These are phyloP conservation scores for Kwoniella shivajii DNA, from an alignment of 1,284 basidiomycete genomes.

Conservation along the genomic window DNA sequence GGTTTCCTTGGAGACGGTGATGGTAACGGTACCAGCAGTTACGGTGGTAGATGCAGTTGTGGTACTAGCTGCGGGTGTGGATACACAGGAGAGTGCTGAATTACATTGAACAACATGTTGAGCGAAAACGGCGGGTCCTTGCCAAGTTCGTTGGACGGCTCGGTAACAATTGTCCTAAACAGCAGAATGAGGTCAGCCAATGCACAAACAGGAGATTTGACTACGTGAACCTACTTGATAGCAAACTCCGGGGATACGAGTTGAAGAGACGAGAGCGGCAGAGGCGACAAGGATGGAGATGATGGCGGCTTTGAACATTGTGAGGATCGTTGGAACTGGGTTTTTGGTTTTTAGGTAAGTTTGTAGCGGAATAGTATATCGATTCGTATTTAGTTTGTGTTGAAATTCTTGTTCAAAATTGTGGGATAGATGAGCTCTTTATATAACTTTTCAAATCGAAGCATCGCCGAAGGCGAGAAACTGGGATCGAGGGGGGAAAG, in stretches of 20 bases:
- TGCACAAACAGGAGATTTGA: too few species aligned
- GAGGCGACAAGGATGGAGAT: constrained; percentile 11
- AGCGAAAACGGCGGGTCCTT: constrained; percentile 10
- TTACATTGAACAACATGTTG: constrained; percentile 11
- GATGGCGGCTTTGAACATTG: constrained; percentile 12
- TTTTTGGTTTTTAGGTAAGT: not conserved
- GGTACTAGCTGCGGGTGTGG: constrained; percentile 9
- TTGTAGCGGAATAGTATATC: too few species aligned
- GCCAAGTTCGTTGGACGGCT: constrained; percentile 13
- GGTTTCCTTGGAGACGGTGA: constrained; percentile 5
- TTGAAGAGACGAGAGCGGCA: constrained; percentile 9
- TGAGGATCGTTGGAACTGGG: not conserved
- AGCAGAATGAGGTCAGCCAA: too few species aligned
- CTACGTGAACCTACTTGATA: too few species aligned
- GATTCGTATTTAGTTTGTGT: not conserved
- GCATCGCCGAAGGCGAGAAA: not conserved
- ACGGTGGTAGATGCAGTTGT: constrained; percentile 2
- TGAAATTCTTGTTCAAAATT: not conserved
- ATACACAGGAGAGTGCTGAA: constrained; percentile 7
- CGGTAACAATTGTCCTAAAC: constrained; percentile 15
- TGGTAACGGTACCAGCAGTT: constrained; percentile 8
- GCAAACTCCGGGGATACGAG: constrained; percentile 2
- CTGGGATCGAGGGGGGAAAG: too few species aligned
- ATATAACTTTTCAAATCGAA: constrained; percentile 8
- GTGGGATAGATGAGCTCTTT: not conserved